Evolutionary conservation across 306 rosid species (phyloP).

Genomic region (Lotus japonicus): DNA sequence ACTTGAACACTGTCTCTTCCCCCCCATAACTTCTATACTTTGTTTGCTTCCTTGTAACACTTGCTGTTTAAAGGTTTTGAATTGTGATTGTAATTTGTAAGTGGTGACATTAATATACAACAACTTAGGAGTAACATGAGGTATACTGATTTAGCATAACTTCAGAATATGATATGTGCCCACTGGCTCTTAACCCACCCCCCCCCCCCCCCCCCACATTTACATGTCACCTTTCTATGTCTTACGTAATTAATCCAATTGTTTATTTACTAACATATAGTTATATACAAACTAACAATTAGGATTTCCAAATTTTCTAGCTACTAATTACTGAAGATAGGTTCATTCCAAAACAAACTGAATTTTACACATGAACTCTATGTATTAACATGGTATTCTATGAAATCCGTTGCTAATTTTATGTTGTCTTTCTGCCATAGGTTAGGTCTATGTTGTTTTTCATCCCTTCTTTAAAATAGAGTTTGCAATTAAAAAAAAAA

Average conservation of each 20-base stretch:
- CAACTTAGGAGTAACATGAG: not conserved
- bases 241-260: too few species aligned
- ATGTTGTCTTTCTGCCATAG: too few species aligned
- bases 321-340: not conserved
- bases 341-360: not conserved
- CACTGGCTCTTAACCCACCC: not conserved
- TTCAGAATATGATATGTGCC: not conserved
- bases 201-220: not conserved
- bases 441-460: too few species aligned
- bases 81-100: not conserved
- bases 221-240: not conserved
- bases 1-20: constrained; percentile 1
- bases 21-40: not conserved
- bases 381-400: too few species aligned
- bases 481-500: too few species aligned
- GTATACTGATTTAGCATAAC: not conserved
- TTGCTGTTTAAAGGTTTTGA: not conserved
- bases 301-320: not conserved
- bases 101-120: not conserved
- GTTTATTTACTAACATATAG: too few species aligned
- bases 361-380: not conserved
- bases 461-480: too few species aligned
- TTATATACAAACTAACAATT: not conserved
- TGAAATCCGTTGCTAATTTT: too few species aligned
- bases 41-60: not conserved